Base-by-base conservation (phyloP, 768 basidiomycete genomes). In the Tricholoma matsutake region DNA sequence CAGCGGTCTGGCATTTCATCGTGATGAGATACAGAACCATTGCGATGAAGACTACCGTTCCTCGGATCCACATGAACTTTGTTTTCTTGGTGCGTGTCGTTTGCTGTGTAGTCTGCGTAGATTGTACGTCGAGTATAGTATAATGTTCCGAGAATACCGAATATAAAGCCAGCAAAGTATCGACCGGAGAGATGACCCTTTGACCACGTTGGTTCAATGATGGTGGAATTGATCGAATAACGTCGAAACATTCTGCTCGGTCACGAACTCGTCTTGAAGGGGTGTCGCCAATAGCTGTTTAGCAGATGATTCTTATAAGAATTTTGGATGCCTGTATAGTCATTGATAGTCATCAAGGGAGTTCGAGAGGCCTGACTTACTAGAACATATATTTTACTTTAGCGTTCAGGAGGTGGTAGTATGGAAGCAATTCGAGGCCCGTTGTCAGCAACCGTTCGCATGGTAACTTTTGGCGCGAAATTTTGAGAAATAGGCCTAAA, bases 121-220 rank as follows among this genome's bases (percentile, higher is more conserved):
- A 63, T 52, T 43, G 28, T 41, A 18, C 53, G 37, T 16, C 16
- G 8, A 25, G 62, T 53, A 29, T 57, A 58, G n/a, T 57, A 56
- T 8, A 63, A 6, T 9, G 54, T 56, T 28, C 60, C 59, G 10
- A 61, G 37, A 65, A 51, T n/a, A 37, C 34, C 43, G 29, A 60
- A n/a, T n/a, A 31, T 51, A 31, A 61, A 25, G 20, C 59, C 57
- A 8, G 57, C 3, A 8, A 58, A 18, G 8, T 45, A 58, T 43
- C 31, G 4, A 20, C 20, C 32, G 11, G 37, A 5, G 31, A 25
- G 29, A 13, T 31, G 32, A 7, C 41, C 18, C 13, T 13, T 32
- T n/a, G 54, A 34, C 47, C 49, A 54, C 2, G 29, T 49, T 1
- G 18, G 18, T 37, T 28, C 25, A 28, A 10, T 31, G 16, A n/a